Conservation (phyloP, 2,329 filamentous ascomycete species). For the Claviceps citrina region DNA sequence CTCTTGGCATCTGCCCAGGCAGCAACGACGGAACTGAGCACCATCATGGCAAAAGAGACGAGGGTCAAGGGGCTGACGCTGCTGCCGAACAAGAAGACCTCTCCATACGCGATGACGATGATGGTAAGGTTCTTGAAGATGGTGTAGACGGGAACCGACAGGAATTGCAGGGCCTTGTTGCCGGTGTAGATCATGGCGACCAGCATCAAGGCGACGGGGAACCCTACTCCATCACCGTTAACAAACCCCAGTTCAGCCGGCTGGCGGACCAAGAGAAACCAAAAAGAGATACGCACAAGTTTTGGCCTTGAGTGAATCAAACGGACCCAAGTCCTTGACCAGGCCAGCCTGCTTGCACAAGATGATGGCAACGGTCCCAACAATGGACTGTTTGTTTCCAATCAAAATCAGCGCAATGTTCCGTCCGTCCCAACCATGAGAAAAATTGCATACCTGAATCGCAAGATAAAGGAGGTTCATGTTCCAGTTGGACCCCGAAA, state of each 20-base stretch:
- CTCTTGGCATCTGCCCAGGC: constrained; percentile 87
- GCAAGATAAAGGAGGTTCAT: constrained; percentile 89
- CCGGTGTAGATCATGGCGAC: constrained; percentile 99
- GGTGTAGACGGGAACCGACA: constrained; percentile 96
- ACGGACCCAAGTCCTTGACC: constrained; percentile 67
- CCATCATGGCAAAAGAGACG: constrained; percentile 92
- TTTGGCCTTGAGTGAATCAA: constrained; percentile 77
- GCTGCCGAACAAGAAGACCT: constrained; percentile 95
- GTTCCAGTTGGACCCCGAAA: constrained; percentile 84
- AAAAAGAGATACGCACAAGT: constrained; percentile 50
- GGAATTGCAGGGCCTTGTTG: constrained; percentile 87
- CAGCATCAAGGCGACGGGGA: constrained; percentile 84
- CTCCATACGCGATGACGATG: constrained; percentile 94
- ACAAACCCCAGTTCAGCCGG: not conserved
- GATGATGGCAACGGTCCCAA: constrained; percentile 75
- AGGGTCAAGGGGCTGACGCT: constrained; percentile 79
- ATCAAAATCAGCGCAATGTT: too few species aligned
- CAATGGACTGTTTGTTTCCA: constrained; percentile 63
- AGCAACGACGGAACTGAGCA: constrained; percentile 82
- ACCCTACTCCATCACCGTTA: constrained; percentile 45
- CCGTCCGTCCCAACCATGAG: too few species aligned
- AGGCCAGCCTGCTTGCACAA: constrained; percentile 65
- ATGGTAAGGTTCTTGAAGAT: constrained; percentile 99
- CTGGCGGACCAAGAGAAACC: not conserved
- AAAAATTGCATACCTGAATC: constrained; percentile 61